Evolutionary conservation across 768 basidiomycete genomes (phyloP), one percentile per base, ranked within the genome.

Genomic region (Mycena haematopus): DNA sequence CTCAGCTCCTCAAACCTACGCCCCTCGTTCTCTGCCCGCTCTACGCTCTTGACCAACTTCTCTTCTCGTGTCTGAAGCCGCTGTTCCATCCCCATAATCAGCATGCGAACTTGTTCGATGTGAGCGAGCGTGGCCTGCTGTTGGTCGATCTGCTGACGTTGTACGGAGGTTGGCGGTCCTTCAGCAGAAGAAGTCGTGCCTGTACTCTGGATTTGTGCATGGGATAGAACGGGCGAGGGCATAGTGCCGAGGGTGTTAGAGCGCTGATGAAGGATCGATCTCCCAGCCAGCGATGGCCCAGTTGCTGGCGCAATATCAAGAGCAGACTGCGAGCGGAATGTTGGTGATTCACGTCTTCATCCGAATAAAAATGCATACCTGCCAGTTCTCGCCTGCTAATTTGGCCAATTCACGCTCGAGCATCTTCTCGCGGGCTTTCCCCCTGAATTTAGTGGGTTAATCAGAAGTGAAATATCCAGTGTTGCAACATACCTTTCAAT

Each of bases 381-480:
- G 90, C 92, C 92, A 94, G 70, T 92, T 89, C 56, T 90, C 87
- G 0, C 92, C 92, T 1, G 85, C 89, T 22, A 92, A 74, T 64
- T 84, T 87, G 6, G 85, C 78, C 15, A 95, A 73, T 51, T 91
- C 89, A 33, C 84, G 82, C 71, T 95, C 92, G 36, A 93, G 82
- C 74, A 85, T 79, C 73, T 91, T 90, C 74, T 92, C 90, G 52
- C 92, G 80, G n/a, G 80, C 80, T 60, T 85, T 90, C 3, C 78
- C 82, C 65, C 89, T 87, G 67, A 8, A 58, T 53, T 31, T 22
- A n/a, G 35, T 27, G 42, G 42, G 22, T 52, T n/a, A 52, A 31
- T 17, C 38, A 29, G 60, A 33, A 55, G 31, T 40, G 13, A 54
- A 15, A 49, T 17, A 52, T 45, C 33, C 15, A 19, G 29, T 44